Evolutionary conservation across 768 basidiomycete genomes (phyloP).

Genomic region (Boletus bicolor): DNA sequence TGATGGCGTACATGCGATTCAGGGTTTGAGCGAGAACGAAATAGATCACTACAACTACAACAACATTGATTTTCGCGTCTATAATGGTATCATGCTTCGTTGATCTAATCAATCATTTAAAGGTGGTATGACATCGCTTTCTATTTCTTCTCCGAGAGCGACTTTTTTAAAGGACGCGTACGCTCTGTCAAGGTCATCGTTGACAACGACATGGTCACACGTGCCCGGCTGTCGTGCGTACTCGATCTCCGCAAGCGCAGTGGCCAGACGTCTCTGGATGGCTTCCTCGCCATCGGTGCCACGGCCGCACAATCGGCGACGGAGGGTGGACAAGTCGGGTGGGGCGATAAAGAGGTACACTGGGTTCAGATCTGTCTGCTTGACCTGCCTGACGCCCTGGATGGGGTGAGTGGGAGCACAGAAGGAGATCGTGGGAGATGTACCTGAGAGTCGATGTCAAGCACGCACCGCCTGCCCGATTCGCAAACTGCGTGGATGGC

Average conservation of each 20-base stretch:
- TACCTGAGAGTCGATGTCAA: slow-evolving; percentile 95
- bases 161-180: slow-evolving; percentile 74
- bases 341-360: slow-evolving; percentile 92
- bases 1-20: slow-evolving; percentile 87
- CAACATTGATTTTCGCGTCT: neutral
- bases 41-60: neutral
- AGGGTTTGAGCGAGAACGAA: neutral
- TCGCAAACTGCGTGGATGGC: slow-evolving; percentile 67
- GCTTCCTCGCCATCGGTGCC: slow-evolving; percentile 81
- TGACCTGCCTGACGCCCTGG: slow-evolving; percentile 91
- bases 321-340: slow-evolving; percentile 70
- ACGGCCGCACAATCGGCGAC: slow-evolving; percentile 66
- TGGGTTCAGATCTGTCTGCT: slow-evolving; percentile 75
- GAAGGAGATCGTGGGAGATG: neutral
- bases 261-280: slow-evolving; percentile 70
- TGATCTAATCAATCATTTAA: slow-evolving; percentile 47
- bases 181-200: slow-evolving; percentile 83
- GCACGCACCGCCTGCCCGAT: slow-evolving; percentile 77
- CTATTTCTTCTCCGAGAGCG: slow-evolving; percentile 63
- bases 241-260: slow-evolving; percentile 75
- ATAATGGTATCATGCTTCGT: neutral
- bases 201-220: slow-evolving; percentile 85
- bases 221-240: slow-evolving; percentile 74
- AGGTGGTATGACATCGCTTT: slow-evolving; percentile 63
- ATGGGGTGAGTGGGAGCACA: neutral